Percentiles rank a stretch among this genome's conserved stretches.
Evolutionary conservation across 75 land plant species (phyloP).

Genomic region (Isoetes taiwanensis): DNA sequence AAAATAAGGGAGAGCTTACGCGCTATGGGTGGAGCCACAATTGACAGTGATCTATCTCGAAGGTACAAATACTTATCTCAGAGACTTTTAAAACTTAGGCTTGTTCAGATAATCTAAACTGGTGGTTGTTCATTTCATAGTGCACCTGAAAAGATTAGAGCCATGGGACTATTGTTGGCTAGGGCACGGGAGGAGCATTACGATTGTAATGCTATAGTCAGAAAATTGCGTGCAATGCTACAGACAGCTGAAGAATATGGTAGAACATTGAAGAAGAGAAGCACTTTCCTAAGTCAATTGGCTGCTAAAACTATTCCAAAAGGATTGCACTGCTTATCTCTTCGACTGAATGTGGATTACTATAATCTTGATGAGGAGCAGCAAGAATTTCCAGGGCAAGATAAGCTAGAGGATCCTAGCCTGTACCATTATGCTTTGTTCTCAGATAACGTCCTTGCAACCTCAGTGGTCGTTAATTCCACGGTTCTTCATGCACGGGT

Average conservation of each 20-base stretch:
- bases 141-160: constrained; percentile 40
- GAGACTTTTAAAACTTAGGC: too few species aligned
- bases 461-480: constrained; percentile 66
- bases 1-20: constrained; percentile 43
- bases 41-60: constrained; percentile 39
- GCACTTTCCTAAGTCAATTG: constrained; percentile 43
- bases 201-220: constrained; percentile 39
- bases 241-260: constrained; percentile 50
- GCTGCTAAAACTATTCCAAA: constrained; percentile 63
- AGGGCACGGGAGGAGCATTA: constrained; percentile 37
- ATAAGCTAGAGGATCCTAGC: constrained; percentile 40
- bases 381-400: constrained; percentile 32
- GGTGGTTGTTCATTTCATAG: constrained; percentile 15
- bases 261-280: constrained; percentile 42
- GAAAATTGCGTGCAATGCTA: constrained; percentile 56
- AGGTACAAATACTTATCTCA: too few species aligned
- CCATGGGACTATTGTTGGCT: constrained; percentile 44
- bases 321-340: constrained; percentile 56
- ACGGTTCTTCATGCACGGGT: constrained; percentile 54
- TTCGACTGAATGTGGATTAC: constrained; percentile 46
- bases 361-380: constrained; percentile 21
- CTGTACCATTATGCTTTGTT: constrained; percentile 64
- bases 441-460: constrained; percentile 61
- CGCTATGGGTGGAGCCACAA: constrained; percentile 31
- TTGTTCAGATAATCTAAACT: too few species aligned